Evolutionary conservation across 306 rosid species (phyloP), one percentile per base, ranked within the genome.

Genomic region (Glycyrrhiza uralensis): DNA sequence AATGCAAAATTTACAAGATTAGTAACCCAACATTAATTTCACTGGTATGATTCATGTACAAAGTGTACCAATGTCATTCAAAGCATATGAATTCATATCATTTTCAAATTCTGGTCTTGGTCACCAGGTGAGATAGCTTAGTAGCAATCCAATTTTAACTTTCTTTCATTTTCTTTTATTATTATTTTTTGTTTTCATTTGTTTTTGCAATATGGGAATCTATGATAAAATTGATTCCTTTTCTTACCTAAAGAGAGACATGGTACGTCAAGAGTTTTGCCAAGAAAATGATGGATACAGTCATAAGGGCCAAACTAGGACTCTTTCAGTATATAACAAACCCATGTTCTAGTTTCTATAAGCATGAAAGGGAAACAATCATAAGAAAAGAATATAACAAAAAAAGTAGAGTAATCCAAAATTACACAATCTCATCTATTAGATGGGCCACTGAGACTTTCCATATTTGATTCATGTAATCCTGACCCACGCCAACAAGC

Each of bases 361-460:
- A 59, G 5, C 57, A 46, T 72, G 81, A 72, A 66, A 72, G 12
- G 33, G 64, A 69, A 66, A 58, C 78, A 76, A 55, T 62, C 45
- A 69, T 51, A 24, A 66, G 77, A 80, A 80, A 61, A 69, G 23
- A 30, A 75, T 18, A 75, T 8, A 62, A 8, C 17, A 14, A 20
- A 56, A 58, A 60, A 67, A 44, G 78, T 46, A 45, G 64, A 62
- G 70, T 46, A 69, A 80, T 69, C 74, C 78, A 75, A 80, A 39
- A 13, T 12, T 28, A 41, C 20, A 57, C 49, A 66, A 76, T 76
- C 73, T 30, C 13, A n/a, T 39, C 15, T 36, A 77, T 24, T 42
- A 57, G 41, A 77, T 52, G 80, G 77, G 58, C 82, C 80, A 67
- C 54, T 59, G 23, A 62, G 32, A 19, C 60, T 60, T 73, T 52